Evolutionary conservation across 2,329 filamentous ascomycete species (phyloP).

Genomic region (Celoporthe dispersa): DNA sequence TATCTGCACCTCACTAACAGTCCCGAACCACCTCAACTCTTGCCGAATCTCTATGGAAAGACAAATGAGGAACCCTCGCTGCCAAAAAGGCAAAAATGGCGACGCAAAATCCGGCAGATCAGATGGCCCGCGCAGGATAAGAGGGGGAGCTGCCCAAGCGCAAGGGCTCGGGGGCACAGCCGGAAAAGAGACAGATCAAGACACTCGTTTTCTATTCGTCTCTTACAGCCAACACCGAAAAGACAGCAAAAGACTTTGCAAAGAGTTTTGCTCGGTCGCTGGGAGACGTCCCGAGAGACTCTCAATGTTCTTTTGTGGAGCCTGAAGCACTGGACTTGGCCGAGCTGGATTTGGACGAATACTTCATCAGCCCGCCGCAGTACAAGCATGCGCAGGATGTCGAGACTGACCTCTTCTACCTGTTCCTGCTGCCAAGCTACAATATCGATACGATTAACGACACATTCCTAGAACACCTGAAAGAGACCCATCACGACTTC

Average conservation of each 20-base stretch:
- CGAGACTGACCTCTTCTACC: conserved; percentile 72
- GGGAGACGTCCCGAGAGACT: conserved; percentile 48
- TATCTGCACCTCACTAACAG: conserved; percentile 47
- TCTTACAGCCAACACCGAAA: conserved; percentile 81
- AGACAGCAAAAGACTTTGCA: conserved; percentile 68
- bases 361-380: conserved; percentile 79
- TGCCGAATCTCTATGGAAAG: conserved; percentile 43
- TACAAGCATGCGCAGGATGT: conserved; percentile 46
- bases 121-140: conserved; percentile 52
- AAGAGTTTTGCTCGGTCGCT: conserved; percentile 58
- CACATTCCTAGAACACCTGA: conserved; percentile 82
- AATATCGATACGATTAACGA: conserved; percentile 93
- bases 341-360: conserved; percentile 90
- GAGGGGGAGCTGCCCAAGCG: conserved; percentile 45
- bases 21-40: conserved; percentile 41
- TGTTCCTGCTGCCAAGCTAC: conserved; percentile 86
- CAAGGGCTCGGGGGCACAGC: conserved; percentile 39
- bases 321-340: conserved; percentile 78
- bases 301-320: conserved; percentile 49
- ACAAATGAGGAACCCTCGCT: conserved; percentile 20
- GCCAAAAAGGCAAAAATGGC: conserved; percentile 27
- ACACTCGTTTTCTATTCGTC: conserved; percentile 88
- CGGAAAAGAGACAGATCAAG: conserved; percentile 57
- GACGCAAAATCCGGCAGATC: conserved; percentile 40
- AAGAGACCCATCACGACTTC: conserved; percentile 96